Conservation (phyloP, 2,329 filamentous ascomycete species). For the Botrytis squamosa region DNA sequence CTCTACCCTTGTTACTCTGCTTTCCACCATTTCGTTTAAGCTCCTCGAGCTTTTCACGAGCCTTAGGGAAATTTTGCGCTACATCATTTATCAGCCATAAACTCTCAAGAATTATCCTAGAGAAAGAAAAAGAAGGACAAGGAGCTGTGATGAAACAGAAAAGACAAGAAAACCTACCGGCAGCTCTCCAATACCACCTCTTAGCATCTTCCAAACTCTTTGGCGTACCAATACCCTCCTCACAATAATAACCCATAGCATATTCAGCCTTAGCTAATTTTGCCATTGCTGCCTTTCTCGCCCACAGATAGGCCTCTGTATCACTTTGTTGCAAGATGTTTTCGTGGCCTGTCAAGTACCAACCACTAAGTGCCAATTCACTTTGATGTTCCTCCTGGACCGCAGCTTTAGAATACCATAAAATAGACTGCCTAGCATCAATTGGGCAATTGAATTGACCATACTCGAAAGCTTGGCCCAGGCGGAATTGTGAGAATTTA, state of each 20-base stretch:
- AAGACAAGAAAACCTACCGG: constrained; percentile 63
- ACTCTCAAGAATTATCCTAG: not conserved
- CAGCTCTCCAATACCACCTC: constrained; percentile 96
- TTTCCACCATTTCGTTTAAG: constrained; percentile 77
- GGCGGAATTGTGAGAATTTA: constrained; percentile 89
- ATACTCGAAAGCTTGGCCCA: constrained; percentile 88
- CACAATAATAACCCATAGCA: constrained; percentile 96
- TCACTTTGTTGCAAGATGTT: constrained; percentile 89
- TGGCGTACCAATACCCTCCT: constrained; percentile 86
- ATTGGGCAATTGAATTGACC: constrained; percentile 79
- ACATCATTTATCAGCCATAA: constrained; percentile 24
- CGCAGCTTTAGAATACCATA: constrained; percentile 90
- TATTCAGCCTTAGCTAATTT: constrained; percentile 93
- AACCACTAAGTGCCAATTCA: constrained; percentile 80
- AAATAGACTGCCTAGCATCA: constrained; percentile 80
- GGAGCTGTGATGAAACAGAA: not conserved
- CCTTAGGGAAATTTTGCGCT: constrained; percentile 95
- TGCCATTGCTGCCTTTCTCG: constrained; percentile 83
- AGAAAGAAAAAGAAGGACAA: not conserved
- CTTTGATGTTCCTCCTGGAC: constrained; percentile 92
- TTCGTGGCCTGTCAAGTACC: constrained; percentile 91
- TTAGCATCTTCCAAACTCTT: constrained; percentile 92
- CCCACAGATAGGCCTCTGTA: constrained; percentile 96
- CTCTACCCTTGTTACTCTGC: constrained; percentile 66
- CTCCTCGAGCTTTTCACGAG: constrained; percentile 87